Evolutionary conservation across 805 yeast species (phyloP), one percentile per base, ranked within the genome.

Genomic region (Nakazawaea sp.): DNA sequence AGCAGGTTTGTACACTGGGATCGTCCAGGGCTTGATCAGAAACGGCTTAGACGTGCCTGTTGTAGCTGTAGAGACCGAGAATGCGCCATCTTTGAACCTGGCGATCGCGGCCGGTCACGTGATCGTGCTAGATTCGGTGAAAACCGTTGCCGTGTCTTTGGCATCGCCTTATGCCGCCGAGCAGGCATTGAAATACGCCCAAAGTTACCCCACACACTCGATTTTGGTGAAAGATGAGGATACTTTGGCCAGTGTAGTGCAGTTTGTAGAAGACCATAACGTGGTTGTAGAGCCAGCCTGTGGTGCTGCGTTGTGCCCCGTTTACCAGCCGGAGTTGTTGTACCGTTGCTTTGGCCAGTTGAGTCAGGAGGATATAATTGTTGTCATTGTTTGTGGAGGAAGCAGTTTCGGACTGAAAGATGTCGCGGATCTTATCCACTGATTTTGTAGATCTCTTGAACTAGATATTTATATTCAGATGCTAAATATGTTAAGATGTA

Each of bases 201-300:
- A 54, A 20, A 54, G 45, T 21, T 70, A 64, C 42, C 61, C 64
- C 20, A 63, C 71, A 2, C 55, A 45, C 27, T 59, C 75, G 1
- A 45, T 67, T 2, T 60, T 68, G 10, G 66, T 74, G 2, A 60
- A 68, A 18, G 89, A 81, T 47, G 42, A 58, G 3, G 77, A 78
- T 27, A 79, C 84, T 1, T 65, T 79, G 0, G 53, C 54, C 12
- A 74, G 81, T 1, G 66, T 79, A 34, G 48, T 75, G 18, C 59
- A 55, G 30, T 76, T 68, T 46, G 71, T 76, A 5, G 50, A 62
- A 3, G 75, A 74, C 40, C 74, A 64, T 43, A 70, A 71, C 39
- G 58, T 62, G 32, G 56, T 75, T 18, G 72, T 78, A 0, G 87
- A 81, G 51, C 86, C 86, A 0, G 87, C 87, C 1, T 81, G 87